phyloP scores from a whole-genome alignment of 306 rosid genomes.

The Crataegus laevigata region DNA sequence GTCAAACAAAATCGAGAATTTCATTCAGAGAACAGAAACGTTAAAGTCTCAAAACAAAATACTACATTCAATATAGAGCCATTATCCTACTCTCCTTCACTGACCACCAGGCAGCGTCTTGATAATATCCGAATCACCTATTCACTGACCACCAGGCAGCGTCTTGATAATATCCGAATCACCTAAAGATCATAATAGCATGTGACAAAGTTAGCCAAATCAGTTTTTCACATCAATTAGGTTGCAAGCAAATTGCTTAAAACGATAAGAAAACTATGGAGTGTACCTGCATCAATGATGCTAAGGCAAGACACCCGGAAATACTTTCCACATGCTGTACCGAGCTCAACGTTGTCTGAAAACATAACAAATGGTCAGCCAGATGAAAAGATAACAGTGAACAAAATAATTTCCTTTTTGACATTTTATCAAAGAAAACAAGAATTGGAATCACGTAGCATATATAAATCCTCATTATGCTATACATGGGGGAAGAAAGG shows the following conservation, averaged over 20 bases:
- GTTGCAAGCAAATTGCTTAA: too few relatives aligned
- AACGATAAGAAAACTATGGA: not conserved
- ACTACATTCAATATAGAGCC: not conserved
- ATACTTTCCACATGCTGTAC: conserved; percentile 48
- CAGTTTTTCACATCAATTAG: not conserved
- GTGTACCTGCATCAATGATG: conserved; percentile 36
- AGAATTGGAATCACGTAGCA: not conserved
- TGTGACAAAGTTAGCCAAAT: not conserved
- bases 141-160: conserved; percentile 37
- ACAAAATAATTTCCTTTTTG: not conserved
- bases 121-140: too few relatives aligned
- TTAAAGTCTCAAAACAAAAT: not conserved
- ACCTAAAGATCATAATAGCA: conserved; percentile 15
- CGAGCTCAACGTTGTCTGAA: conserved; percentile 44
- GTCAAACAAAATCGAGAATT: not conserved
- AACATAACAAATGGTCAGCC: not conserved
- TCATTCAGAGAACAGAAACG: not conserved
- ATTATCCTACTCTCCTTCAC: conserved; percentile 5
- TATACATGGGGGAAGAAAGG: not conserved
- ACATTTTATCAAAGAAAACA: not conserved
- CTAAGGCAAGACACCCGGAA: conserved; percentile 43
- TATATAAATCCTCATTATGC: not conserved
- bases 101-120: conserved; percentile 37
- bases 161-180: conserved; percentile 47
- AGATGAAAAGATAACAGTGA: not conserved